Conservation (phyloP, 1,139 yeast genomes). For the Zygosaccharomyces pseudobailii region DNA sequence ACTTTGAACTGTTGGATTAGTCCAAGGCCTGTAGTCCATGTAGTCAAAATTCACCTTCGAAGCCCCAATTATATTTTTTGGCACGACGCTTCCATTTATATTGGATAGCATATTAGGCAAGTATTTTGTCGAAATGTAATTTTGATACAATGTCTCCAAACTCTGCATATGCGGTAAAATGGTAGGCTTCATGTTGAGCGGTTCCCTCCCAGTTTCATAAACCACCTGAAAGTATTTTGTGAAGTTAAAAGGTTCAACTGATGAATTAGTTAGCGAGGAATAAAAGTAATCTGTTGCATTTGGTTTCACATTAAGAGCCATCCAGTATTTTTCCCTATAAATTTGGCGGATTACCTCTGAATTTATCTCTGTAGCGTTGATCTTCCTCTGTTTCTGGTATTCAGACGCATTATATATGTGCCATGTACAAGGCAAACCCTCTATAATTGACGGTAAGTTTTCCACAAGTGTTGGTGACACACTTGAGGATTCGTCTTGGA, state of each 20-base stretch:
- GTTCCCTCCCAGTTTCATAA: slow-evolving; percentile 55
- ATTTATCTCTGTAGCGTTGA: slow-evolving; percentile 35
- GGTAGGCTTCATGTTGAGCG: slow-evolving; percentile 39
- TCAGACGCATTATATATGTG: slow-evolving; percentile 28
- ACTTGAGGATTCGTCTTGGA: slow-evolving; percentile 15
- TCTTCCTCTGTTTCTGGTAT: slow-evolving; percentile 31
- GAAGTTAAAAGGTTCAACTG: slow-evolving; percentile 26
- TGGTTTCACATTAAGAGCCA: slow-evolving; percentile 44
- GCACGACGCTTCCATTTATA: slow-evolving; percentile 1
- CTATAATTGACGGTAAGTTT: slow-evolving; percentile 15
- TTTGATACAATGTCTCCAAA: slow-evolving; percentile 34
- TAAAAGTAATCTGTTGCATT: slow-evolving; percentile 42
- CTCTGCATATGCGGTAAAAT: slow-evolving; percentile 40
- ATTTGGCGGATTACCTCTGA: slow-evolving; percentile 40
- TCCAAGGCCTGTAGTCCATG: slow-evolving; percentile 49
- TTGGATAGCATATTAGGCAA: slow-evolving; percentile 26
- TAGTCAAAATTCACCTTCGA: slow-evolving; percentile 32
- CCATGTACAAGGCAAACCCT: slow-evolving; percentile 22
- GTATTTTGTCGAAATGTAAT: slow-evolving; percentile 27
- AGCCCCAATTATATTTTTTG: slow-evolving; percentile 36
- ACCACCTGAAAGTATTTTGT: slow-evolving; percentile 33
- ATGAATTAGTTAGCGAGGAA: slow-evolving; percentile 34
- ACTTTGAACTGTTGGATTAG: slow-evolving; percentile 49
- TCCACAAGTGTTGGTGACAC: slow-evolving; percentile 12
- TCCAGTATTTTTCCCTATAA: slow-evolving; percentile 52